Base-by-base conservation (phyloP, 1,284 basidiomycete genomes). In the Sanghuangporus baumii region DNA sequence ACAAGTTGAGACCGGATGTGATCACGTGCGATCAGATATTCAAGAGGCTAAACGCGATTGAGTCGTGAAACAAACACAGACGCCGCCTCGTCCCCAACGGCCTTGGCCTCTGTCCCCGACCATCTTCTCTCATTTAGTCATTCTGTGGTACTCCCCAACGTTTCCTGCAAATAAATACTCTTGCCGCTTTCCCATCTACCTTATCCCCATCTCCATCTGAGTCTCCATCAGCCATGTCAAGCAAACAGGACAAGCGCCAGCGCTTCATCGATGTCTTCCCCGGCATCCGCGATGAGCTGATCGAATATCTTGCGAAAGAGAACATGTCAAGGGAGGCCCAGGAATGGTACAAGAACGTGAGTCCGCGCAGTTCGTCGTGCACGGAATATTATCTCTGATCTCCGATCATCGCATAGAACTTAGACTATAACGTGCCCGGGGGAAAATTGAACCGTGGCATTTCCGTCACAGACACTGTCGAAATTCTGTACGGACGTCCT, bases 361-460 rank as follows among this genome's bases (percentile, higher is more conserved):
- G 81, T 74, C 36, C 46, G n/a, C 46, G 26, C 34, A 55, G 34
- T 51, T 9, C 20, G 2, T 20, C 18, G 31, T 18, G 9, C 40
- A 26, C 26, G 14, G 43, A 23, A 11, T 2, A 37, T 18, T 1
- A 14, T 16, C 37, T 12, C 26, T 37, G 31, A 54, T 16, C 37
- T 12, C 26, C 16, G 16, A 54, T 2, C 7, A 9, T 26, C 3
- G 11, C 5, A 18, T 66, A 97, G 94, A 95, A 85, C 73, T 79
- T 99, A 65, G 87, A 97, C 71, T 93, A 96, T 81, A 99, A 99
- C 77, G 91, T 93, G 8, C 94, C 96, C 0, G 94, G 94, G 16
- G 95, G 96, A 11, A 99, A 99, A 78, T 88, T 98, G 65, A 99
- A 98, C 78, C 88, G 96, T 40, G 96, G 96, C 41, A 83, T 98